These are phyloP conservation scores for Colletotrichum liriopes DNA, from an alignment of 2,329 filamentous ascomycete species.

Conservation along the genomic window DNA sequence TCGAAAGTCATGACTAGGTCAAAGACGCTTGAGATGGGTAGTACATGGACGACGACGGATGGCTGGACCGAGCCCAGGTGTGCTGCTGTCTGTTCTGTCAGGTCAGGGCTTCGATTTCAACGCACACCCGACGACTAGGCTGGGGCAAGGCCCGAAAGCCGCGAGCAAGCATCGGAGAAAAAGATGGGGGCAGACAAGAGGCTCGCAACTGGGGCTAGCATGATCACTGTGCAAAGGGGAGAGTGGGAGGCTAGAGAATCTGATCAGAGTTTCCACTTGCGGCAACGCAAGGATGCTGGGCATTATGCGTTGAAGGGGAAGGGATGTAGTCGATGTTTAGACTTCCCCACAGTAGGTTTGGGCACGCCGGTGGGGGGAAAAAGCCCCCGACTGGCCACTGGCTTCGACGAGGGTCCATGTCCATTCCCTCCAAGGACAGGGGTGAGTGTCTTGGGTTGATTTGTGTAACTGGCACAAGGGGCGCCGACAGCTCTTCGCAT, in stretches of 20 bases:
- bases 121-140: constrained; percentile 31
- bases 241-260: constrained; percentile 42
- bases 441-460: constrained; percentile 38
- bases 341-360: constrained; percentile 53
- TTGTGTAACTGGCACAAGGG: constrained; percentile 43
- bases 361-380: constrained; percentile 46
- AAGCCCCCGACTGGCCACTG: constrained; percentile 46
- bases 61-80: constrained; percentile 35
- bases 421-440: constrained; percentile 34
- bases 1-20: constrained; percentile 38
- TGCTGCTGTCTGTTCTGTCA: constrained; percentile 20
- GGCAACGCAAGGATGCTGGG: constrained; percentile 51
- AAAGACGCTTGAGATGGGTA: constrained; percentile 34
- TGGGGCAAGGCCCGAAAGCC: constrained; percentile 40
- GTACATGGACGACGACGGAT: constrained; percentile 22
- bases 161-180: constrained; percentile 40
- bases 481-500: constrained; percentile 43
- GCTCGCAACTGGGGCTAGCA: constrained; percentile 48
- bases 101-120: constrained; percentile 32
- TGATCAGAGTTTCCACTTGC: constrained; percentile 52
- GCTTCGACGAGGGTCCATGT: constrained; percentile 38
- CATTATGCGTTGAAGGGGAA: constrained; percentile 53
- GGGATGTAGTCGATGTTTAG: constrained; percentile 51
- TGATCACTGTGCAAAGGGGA: constrained; percentile 46
- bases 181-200: constrained; percentile 44